These are phyloP conservation scores for Mesembryanthemum crystallinum DNA, from an alignment of 148 eudicot species.

Conservation along the genomic window DNA sequence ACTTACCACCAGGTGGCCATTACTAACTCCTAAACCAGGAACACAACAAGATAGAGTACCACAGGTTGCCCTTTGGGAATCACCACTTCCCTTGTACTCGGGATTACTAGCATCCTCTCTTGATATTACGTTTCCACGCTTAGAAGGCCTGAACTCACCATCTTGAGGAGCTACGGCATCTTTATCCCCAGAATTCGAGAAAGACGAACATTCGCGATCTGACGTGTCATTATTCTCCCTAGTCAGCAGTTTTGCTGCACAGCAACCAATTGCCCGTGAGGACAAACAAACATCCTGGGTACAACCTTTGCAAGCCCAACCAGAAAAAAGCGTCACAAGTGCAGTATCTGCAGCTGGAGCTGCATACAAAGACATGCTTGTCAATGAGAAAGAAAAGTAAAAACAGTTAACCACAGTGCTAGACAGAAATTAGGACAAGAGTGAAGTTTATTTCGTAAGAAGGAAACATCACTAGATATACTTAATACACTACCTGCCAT, in stretches of 20 bases:
- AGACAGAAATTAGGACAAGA: neutral
- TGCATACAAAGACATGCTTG: constrained; percentile 37
- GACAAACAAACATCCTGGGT: constrained; percentile 60
- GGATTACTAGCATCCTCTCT: constrained; percentile 30
- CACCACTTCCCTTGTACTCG: constrained; percentile 29
- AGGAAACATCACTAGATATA: neutral
- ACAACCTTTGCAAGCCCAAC: constrained; percentile 96
- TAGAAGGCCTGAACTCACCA: constrained; percentile 39
- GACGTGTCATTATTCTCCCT: constrained; percentile 39
- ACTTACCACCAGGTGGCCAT: constrained; percentile 44
- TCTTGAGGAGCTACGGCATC: constrained; percentile 16
- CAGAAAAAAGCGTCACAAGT: constrained; percentile 86
- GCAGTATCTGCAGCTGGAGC: constrained; percentile 82
- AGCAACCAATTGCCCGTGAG: constrained; percentile 58
- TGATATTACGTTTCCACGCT: constrained; percentile 36
- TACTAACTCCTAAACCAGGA: constrained; percentile 83
- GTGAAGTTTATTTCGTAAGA: neutral
- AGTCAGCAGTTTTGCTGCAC: constrained; percentile 49
- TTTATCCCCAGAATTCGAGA: constrained; percentile 29
- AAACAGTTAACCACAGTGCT: neutral
- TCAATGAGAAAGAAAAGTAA: constrained; percentile 18
- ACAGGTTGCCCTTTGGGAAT: constrained; percentile 39
- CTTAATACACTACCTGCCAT: constrained; percentile 66
- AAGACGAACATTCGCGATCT: constrained; percentile 35
- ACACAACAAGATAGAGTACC: constrained; percentile 77